These are phyloP conservation scores for Rhytidhysteron rufulum DNA, from an alignment of 2,329 filamentous ascomycete genomes.

Conservation along the genomic window DNA sequence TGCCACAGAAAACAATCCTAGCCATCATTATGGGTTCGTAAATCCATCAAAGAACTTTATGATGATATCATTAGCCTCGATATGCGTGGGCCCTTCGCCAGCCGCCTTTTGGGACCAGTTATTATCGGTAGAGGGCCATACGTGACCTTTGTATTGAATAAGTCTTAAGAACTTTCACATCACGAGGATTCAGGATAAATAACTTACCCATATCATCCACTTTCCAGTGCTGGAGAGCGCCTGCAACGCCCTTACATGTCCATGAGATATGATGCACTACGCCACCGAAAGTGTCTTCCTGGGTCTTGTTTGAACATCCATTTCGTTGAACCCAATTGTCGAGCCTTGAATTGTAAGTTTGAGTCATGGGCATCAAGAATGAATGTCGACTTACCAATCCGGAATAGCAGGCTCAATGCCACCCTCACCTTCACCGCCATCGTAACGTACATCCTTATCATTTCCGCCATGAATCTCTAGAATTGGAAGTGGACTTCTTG, in stretches of 20 bases:
- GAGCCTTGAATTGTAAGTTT: conserved; percentile 25
- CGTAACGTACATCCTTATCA: conserved; percentile 46
- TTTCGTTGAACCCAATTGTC: conserved; percentile 42
- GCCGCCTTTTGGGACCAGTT: conserved; percentile 44
- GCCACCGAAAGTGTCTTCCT: conserved; percentile 33
- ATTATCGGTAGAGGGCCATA: conserved; percentile 45
- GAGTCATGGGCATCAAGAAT: conserved; percentile 5
- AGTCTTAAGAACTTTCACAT: no score
- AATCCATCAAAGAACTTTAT: conserved; percentile 44
- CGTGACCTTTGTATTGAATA: conserved; percentile 30
- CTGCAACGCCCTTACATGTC: conserved; percentile 36
- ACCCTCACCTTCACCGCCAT: conserved; percentile 40
- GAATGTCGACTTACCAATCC: conserved; percentile 41
- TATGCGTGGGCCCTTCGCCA: conserved; percentile 39
- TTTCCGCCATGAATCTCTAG: conserved; percentile 50
- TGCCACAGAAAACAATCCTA: no score
- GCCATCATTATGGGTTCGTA: conserved; percentile 1
- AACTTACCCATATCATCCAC: conserved; percentile 40
- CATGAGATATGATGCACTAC: conserved; percentile 44
- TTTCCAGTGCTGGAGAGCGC: conserved; percentile 44
- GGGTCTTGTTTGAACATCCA: conserved; percentile 27
- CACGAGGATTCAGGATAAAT: neutral
- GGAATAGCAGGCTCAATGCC: conserved; percentile 45
- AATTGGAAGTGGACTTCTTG: conserved; percentile 40
- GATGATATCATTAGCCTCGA: conserved; percentile 44